Evolutionary conservation across 2,329 filamentous ascomycete genomes (phyloP).

Genomic region (Colletotrichum sp.): DNA sequence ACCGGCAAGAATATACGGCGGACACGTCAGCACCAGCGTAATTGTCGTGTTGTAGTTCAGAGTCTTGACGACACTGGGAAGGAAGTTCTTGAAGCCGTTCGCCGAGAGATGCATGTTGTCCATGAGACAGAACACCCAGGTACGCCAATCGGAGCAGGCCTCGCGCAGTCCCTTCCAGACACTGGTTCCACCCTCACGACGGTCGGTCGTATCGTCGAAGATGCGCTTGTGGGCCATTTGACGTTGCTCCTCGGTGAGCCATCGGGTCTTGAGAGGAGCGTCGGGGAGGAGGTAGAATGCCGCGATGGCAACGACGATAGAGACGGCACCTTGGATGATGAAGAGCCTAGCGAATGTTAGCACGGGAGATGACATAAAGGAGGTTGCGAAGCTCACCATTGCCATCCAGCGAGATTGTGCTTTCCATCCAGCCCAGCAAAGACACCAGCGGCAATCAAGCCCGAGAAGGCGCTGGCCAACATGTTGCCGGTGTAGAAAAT

Average conservation of each 20-base stretch:
- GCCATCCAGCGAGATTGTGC: slow-evolving; percentile 42
- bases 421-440: slow-evolving; percentile 45
- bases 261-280: slow-evolving; percentile 40
- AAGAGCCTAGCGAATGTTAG: slow-evolving; percentile 33
- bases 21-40: slow-evolving; percentile 51
- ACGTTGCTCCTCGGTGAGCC: slow-evolving; percentile 44
- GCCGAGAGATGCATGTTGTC: slow-evolving; percentile 56
- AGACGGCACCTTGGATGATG: slow-evolving; percentile 44
- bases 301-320: slow-evolving; percentile 36
- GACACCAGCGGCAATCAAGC: slow-evolving; percentile 48
- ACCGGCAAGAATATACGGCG: slow-evolving; percentile 47
- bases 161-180: slow-evolving; percentile 47
- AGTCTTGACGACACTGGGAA: slow-evolving; percentile 42
- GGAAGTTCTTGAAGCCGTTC: slow-evolving; percentile 46
- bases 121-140: slow-evolving; percentile 56
- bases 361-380: accelerated
- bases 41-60: slow-evolving; percentile 47
- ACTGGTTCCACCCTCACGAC: slow-evolving; percentile 38
- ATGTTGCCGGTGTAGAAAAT: slow-evolving; percentile 49
- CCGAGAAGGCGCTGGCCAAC: slow-evolving; percentile 48
- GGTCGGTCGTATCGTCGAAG: slow-evolving; percentile 30
- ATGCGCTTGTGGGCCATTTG: slow-evolving; percentile 42
- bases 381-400: slow-evolving; percentile 36
- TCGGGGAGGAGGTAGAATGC: slow-evolving; percentile 43
- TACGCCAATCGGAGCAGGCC: slow-evolving; percentile 48